phyloP scores from a whole-genome alignment of 768 basidiomycete genomes.

The Suillus brevipes region DNA sequence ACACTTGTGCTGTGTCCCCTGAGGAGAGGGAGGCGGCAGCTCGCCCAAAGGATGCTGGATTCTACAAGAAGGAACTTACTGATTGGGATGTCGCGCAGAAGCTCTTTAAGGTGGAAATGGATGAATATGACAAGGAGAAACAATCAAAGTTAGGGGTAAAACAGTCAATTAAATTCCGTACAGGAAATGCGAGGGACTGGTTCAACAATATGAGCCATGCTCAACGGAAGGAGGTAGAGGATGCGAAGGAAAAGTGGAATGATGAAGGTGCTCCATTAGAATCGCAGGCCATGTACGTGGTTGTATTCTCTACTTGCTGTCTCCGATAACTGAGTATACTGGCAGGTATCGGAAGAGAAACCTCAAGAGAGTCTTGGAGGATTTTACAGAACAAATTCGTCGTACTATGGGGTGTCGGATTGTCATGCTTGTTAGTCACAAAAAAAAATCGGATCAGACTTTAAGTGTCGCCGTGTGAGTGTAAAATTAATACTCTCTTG shows the following conservation, averaged over 20 bases:
- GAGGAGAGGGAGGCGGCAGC: not conserved
- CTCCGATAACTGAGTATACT: not conserved
- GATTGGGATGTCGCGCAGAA: not conserved
- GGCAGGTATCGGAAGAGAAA: slow-evolving; percentile 1
- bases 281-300: not conserved
- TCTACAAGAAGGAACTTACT: not conserved
- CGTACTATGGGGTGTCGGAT: not conserved
- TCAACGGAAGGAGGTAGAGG: not conserved
- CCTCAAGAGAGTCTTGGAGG: not conserved
- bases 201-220: not conserved
- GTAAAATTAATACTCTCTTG: too few relatives aligned
- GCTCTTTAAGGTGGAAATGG: not conserved
- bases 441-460: not conserved
- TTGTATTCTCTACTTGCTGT: not conserved
- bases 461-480: too few relatives aligned
- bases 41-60: not conserved
- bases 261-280: not conserved
- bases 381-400: not conserved
- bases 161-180: not conserved
- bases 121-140: not conserved
- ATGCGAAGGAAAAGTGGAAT: not conserved
- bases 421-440: not conserved
- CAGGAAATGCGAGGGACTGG: not conserved
- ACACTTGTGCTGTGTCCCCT: not conserved
- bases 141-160: not conserved